Conservation (phyloP, 164 flowering plant species). For the Warburgia ugandensis region DNA sequence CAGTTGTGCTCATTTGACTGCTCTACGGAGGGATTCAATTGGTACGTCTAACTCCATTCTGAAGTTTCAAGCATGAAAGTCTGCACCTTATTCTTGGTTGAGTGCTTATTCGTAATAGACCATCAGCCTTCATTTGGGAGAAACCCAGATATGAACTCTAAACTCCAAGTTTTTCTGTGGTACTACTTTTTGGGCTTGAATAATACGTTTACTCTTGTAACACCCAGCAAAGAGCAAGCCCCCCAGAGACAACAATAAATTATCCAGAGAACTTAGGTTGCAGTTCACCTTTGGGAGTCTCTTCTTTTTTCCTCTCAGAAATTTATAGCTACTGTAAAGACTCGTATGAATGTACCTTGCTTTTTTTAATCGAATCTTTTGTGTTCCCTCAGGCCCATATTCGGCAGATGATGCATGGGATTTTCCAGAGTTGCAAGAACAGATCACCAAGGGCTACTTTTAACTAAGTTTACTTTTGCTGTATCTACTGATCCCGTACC, state of each 20-base stretch:
- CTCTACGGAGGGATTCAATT: conserved; percentile 83
- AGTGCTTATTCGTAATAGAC: not conserved
- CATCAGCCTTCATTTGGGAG: too few species aligned
- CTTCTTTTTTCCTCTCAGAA: not conserved
- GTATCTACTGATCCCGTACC: too few species aligned
- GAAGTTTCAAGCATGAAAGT: not conserved
- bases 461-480: conserved; percentile 13
- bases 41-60: conserved; percentile 26
- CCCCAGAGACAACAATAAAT: too few species aligned
- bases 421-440: conserved; percentile 70
- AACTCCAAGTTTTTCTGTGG: too few species aligned
- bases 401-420: conserved; percentile 89
- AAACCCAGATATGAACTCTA: too few species aligned
- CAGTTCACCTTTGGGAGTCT: too few species aligned
- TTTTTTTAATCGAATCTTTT: conserved; percentile 2
- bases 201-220: too few species aligned
- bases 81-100: not conserved
- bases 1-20: conserved; percentile 95
- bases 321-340: not conserved
- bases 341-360: not conserved
- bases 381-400: conserved; percentile 51
- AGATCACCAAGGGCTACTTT: conserved; percentile 58
- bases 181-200: too few species aligned
- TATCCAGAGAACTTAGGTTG: too few species aligned
- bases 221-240: too few species aligned